A percentile compares a stretch with the other conserved stretches of the same genome.
Conservation (phyloP, 1,284 basidiomycete genomes). For the Tremellales sp. region DNA sequence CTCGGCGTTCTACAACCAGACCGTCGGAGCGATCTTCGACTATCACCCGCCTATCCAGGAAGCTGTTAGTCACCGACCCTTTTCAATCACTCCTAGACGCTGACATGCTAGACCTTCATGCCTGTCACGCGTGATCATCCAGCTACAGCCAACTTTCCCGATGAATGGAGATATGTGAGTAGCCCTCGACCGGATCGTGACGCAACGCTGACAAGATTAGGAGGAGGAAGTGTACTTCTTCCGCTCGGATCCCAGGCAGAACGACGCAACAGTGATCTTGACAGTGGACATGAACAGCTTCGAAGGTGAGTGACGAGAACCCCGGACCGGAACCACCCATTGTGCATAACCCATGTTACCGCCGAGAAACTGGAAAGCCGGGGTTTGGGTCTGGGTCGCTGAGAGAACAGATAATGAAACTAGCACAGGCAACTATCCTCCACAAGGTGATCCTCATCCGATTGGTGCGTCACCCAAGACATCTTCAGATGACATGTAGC, state of each 20-base stretch:
- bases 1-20: constrained; percentile 59
- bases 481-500: too few relatives aligned
- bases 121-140: constrained; percentile 62
- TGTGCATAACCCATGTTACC: too few relatives aligned
- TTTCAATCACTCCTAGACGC: neutral
- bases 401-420: constrained; percentile 26
- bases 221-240: constrained; percentile 60
- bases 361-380: neutral
- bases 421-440: constrained; percentile 32
- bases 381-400: too few relatives aligned
- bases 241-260: constrained; percentile 63
- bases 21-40: constrained; percentile 64
- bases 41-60: constrained; percentile 65
- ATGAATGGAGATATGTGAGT: constrained; percentile 55
- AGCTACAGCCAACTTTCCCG: constrained; percentile 61
- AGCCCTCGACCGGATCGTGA: neutral
- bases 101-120: constrained; percentile 54
- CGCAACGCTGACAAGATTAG: neutral
- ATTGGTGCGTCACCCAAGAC: constrained; percentile 25
- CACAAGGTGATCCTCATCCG: constrained; percentile 43
- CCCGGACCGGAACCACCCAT: neutral
- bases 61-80: constrained; percentile 29
- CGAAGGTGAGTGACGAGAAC: constrained; percentile 52
- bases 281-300: constrained; percentile 67
- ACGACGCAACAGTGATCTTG: constrained; percentile 64